Base-by-base conservation (phyloP, 2,329 filamentous ascomycete species). In the Paraconiothyrium brasiliense region DNA sequence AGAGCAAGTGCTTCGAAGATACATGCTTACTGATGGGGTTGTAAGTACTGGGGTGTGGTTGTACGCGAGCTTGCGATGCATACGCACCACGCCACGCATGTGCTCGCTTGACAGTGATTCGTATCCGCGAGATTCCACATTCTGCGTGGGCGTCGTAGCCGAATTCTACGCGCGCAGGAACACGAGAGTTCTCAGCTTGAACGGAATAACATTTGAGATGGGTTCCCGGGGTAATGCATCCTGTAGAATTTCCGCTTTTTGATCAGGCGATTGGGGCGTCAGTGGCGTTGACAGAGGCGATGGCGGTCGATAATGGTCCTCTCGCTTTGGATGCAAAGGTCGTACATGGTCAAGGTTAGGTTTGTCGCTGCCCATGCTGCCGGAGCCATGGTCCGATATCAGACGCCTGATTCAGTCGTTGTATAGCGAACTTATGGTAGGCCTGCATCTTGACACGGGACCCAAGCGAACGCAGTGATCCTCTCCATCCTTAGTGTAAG, bases 401-500 rank as follows among this genome's bases (percentile, higher is more conserved):
- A 41, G 9, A 41, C 8, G 2, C n/a, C n/a, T 41, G 39, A n/a
- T 41, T n/a, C 5, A 7, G n/a, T n/a, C 39, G 14, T 5, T n/a
- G 1, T n/a, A 16, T n/a, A n/a, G 39, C 39, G n/a, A 41, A 2
- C 39, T 16, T 3, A n/a, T 41, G 14, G 39, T 16, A 41, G 13
- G n/a, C 13, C 39, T 41, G 7, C 11, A 13, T 41, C 5, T 41
- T 41, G 39, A 41, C 16, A 20, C 4, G 39, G 7, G 20, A 20
- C 20, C 20, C 20, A 20, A 11, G 10, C 35, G 35, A 46, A 8
- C 20, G 43, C 43, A 46, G 11, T 24, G 20, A 46, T 46, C 43
- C 14, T 34, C 8, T 39, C 39, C 24, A 9, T 54, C 47, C 39
- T 50, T 27, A 24, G 4, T 27, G 35, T 16, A 59, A 50, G 57